Conservation (phyloP, 768 basidiomycete species). For the Phylloporus scabripes region DNA sequence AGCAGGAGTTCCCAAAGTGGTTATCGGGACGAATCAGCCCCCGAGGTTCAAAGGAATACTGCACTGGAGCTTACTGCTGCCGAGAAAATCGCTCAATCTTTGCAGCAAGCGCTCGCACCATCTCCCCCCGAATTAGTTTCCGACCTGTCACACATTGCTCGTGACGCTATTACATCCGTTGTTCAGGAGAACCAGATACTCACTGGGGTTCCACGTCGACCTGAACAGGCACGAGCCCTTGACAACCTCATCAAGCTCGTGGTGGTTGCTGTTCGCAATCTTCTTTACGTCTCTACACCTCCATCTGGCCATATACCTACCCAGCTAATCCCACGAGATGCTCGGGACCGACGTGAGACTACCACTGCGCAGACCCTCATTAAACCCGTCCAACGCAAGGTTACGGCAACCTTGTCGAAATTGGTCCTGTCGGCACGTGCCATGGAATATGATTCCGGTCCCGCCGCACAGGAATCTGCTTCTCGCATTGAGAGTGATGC, state of each 20-base stretch:
- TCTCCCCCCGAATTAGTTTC: constrained; percentile 53
- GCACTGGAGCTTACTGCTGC: constrained; percentile 52
- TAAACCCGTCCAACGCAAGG: constrained; percentile 78
- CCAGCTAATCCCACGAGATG: constrained; percentile 46
- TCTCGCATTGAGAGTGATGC: constrained; percentile 72
- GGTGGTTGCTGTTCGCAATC: constrained; percentile 69
- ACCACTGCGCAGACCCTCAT: constrained; percentile 52
- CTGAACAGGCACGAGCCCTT: constrained; percentile 53
- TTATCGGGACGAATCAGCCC: constrained; percentile 15
- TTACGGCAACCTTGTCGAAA: constrained; percentile 85
- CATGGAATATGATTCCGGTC: constrained; percentile 73
- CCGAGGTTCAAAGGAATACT: constrained; percentile 15
- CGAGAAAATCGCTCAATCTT: constrained; percentile 59
- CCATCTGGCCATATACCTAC: constrained; percentile 57
- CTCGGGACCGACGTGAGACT: constrained; percentile 40
- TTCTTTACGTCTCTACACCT: constrained; percentile 63
- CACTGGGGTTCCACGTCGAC: constrained; percentile 38
- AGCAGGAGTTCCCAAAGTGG: constrained; percentile 31
- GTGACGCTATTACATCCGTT: constrained; percentile 57
- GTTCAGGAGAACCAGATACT: constrained; percentile 52
- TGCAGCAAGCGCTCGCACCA: constrained; percentile 57
- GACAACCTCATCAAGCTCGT: constrained; percentile 58
- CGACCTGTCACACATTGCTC: constrained; percentile 55
- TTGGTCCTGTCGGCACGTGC: constrained; percentile 89
- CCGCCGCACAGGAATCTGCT: constrained; percentile 54